Evolutionary conservation across 2,329 filamentous ascomycete genomes (phyloP), one percentile per base, ranked within the genome.

Genomic region (Ceratocystis diversiconidia): DNA sequence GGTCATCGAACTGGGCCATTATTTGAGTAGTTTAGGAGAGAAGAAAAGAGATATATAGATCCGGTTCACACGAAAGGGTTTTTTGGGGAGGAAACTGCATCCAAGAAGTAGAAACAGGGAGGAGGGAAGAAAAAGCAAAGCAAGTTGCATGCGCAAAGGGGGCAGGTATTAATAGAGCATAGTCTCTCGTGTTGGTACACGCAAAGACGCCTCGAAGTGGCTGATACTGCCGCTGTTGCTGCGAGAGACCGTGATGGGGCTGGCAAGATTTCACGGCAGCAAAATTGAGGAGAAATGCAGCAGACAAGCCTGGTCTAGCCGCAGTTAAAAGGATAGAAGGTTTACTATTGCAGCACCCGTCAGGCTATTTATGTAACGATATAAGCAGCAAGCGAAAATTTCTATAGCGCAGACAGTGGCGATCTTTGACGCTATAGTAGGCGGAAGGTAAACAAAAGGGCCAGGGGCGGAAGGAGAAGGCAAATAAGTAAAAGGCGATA

Each of bases 1-100:
- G 78, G 50, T 65, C 48, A 15, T 36, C n/a, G 30, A 62, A 62
- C 30, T 52, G 22, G 22, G 67, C 43, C 52, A 66, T 64, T 5
- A 22, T 44, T 61, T 59, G 32, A 30, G 32, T 55, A 6, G 48
- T 4, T 5, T 32, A 36, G 62, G 28, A 61, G 50, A 15, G 22
- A 43, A n/a, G n/a, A 28, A 22, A 17, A 22, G 52, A 17, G 30
- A 60, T 17, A 5, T n/a, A 5, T 44, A 28, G 43, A 59, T 22
- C n/a, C 12, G 15, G 19, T 19, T 25, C 22, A 43, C n/a, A 10
- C 12, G 19, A 48, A 15, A 36, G 50, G 46, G 19, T 25, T 57
- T 32, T 22, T 17, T 10, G 28, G n/a, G 55, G 55, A 36, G 17
- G 7, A 17, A 32, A 36, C n/a, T 59, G 7, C 30, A 59, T 59